Evolutionary conservation across 495 filamentous ascomycete genomes (phyloP).

Genomic region (Cetradonia linearis): DNA sequence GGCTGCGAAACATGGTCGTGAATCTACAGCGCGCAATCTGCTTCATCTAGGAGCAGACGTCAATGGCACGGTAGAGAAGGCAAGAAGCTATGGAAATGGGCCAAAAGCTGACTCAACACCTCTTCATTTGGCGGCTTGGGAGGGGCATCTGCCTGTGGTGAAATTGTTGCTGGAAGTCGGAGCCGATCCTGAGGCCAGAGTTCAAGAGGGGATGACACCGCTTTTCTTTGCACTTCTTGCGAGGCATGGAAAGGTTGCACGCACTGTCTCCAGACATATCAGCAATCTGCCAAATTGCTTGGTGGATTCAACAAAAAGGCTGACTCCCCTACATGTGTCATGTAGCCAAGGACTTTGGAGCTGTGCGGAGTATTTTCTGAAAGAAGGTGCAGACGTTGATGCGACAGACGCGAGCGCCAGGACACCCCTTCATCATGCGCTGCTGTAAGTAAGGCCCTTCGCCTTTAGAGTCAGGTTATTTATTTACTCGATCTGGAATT

Average conservation of each 20-base stretch:
- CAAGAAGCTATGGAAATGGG: slow-evolving; percentile 9
- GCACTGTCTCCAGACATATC: slow-evolving; percentile 10
- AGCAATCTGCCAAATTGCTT: slow-evolving; percentile 14
- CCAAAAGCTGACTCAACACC: slow-evolving; percentile 8
- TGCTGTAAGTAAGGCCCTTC: slow-evolving; percentile 10
- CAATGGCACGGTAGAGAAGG: slow-evolving; percentile 6
- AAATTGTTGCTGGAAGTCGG: slow-evolving; percentile 13
- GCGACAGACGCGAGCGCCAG: slow-evolving; percentile 3
- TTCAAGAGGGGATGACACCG: slow-evolving; percentile 10
- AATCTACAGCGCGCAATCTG: slow-evolving; percentile 10
- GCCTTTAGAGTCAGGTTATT: slow-evolving; percentile 6
- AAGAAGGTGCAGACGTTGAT: slow-evolving; percentile 9
- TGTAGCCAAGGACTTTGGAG: slow-evolving; percentile 8
- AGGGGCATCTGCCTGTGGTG: slow-evolving; percentile 12
- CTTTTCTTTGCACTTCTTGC: slow-evolving; percentile 12
- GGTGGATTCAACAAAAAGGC: slow-evolving; percentile 6
- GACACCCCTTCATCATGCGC: slow-evolving; percentile 7
- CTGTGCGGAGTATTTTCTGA: slow-evolving; percentile 6
- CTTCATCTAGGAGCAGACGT: slow-evolving; percentile 8
- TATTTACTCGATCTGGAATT: slow-evolving; percentile 4
- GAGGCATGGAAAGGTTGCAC: slow-evolving; percentile 7
- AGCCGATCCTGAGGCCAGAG: slow-evolving; percentile 13
- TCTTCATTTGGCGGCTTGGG: slow-evolving; percentile 13
- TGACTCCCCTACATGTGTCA: slow-evolving; percentile 8
- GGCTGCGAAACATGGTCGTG: slow-evolving; percentile 9